A percentile compares a stretch with the other conserved stretches of the same genome.
phyloP scores from a whole-genome alignment of 306 rosid species.

The Cicer cuneatum region DNA sequence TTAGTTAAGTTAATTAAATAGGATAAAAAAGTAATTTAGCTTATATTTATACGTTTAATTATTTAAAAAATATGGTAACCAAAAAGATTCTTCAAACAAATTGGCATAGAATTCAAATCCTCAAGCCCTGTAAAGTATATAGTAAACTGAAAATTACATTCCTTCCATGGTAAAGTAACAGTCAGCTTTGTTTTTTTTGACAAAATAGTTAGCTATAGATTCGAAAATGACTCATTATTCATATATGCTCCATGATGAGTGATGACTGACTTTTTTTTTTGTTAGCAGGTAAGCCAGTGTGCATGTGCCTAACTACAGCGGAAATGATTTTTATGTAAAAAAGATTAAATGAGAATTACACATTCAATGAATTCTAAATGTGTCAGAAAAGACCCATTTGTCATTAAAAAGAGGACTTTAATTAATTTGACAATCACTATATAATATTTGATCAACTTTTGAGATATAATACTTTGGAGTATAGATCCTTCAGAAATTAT shows the following conservation, averaged over 20 bases:
- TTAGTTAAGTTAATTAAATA: too few relatives aligned
- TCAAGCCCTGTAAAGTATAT: slow-evolving; percentile 1
- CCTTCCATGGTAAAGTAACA: background rate
- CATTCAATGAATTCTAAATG: slow-evolving; percentile 43
- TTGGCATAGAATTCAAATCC: slow-evolving; percentile 21
- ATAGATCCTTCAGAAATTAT: slow-evolving; percentile 5
- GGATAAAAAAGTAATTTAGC: too few relatives aligned
- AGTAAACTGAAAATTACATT: slow-evolving; percentile 43
- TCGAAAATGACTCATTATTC: slow-evolving; percentile 40
- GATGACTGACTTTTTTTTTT: background rate
- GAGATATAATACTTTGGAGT: slow-evolving; percentile 22
- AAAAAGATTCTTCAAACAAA: slow-evolving; percentile 7
- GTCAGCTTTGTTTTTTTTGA: background rate
- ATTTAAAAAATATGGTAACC: background rate
- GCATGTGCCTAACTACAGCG: slow-evolving; percentile 26
- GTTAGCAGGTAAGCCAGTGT: slow-evolving; percentile 12
- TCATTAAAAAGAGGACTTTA: slow-evolving; percentile 22
- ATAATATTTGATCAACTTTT: slow-evolving; percentile 14
- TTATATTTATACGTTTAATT: background rate
- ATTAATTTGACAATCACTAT: background rate
- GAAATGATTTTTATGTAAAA: slow-evolving; percentile 24
- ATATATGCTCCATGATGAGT: background rate
- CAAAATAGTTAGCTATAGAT: slow-evolving; percentile 1
- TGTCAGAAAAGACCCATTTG: slow-evolving; percentile 26
- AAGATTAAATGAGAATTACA: slow-evolving; percentile 14